Evolutionary conservation across 164 flowering plant species (phyloP).

Genomic region (Hamamelis virginiana): DNA sequence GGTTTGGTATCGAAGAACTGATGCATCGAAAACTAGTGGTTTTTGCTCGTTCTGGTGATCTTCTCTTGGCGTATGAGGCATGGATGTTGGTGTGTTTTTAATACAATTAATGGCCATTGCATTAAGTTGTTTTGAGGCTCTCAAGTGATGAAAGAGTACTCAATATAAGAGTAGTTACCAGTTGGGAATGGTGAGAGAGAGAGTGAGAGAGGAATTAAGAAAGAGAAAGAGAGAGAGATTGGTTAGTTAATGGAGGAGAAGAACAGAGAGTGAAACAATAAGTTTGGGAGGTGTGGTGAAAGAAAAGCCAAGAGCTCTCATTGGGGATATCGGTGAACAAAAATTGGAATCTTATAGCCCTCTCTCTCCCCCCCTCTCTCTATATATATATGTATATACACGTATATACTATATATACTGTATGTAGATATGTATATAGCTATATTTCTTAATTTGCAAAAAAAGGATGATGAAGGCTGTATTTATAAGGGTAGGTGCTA

Average conservation of each 20-base stretch:
- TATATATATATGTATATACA: no score
- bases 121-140: background rate
- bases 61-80: no score
- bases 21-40: conserved; percentile 1
- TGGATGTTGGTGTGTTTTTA: conserved; percentile 4
- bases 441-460: no score
- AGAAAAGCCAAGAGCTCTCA: conserved; percentile 47
- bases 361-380: background rate
- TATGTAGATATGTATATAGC: no score
- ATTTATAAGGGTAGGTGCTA: no score
- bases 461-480: no score
- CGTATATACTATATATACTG: no score
- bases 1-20: background rate
- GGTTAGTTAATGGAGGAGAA: conserved; percentile 11
- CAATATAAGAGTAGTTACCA: background rate
- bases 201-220: background rate
- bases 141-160: background rate
- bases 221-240: background rate
- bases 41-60: background rate
- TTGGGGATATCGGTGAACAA: conserved; percentile 36
- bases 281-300: conserved; percentile 26
- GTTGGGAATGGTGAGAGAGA: background rate
- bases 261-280: conserved; percentile 12
- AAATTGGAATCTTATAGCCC: conserved; percentile 30
- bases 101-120: conserved; percentile 40